These are phyloP conservation scores for Brassica incana DNA, from an alignment of 345 rosid genomes.

Conservation along the genomic window DNA sequence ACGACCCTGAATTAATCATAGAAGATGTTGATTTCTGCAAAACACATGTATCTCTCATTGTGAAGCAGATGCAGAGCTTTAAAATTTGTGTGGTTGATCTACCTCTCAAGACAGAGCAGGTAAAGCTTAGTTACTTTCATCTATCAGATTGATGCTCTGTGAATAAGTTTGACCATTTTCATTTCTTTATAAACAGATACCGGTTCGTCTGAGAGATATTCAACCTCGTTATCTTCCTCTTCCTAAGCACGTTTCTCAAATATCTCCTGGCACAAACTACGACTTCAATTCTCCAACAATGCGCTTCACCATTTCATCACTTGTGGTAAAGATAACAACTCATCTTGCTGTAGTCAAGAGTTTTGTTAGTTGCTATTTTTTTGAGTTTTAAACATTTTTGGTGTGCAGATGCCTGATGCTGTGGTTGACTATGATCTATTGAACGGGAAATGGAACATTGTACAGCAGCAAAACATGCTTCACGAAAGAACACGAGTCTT, in stretches of 20 bases:
- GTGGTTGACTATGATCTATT: constrained; percentile 87
- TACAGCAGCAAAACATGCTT: constrained; percentile 95
- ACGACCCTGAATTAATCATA: constrained; percentile 52
- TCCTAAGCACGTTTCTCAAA: constrained; percentile 72
- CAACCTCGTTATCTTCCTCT: constrained; percentile 77
- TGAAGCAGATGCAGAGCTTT: constrained; percentile 55
- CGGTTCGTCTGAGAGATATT: constrained; percentile 58
- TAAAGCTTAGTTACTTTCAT: constrained; percentile 26
- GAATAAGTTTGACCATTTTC: constrained; percentile 7
- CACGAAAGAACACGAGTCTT: constrained; percentile 83
- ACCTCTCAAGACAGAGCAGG: constrained; percentile 65
- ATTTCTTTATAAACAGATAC: constrained; percentile 45
- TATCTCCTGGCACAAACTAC: constrained; percentile 83
- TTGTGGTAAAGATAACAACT: constrained; percentile 65
- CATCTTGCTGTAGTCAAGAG: neutral
- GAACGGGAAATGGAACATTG: constrained; percentile 80
- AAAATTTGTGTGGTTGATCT: constrained; percentile 73
- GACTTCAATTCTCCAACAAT: constrained; percentile 70
- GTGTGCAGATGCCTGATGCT: constrained; percentile 87
- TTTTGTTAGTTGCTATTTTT: neutral
- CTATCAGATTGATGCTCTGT: constrained; percentile 1
- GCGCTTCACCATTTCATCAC: constrained; percentile 89
- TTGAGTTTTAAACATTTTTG: neutral
- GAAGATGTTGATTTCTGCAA: constrained; percentile 92
- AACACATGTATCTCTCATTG: constrained; percentile 61